phyloP scores from a whole-genome alignment of 2,329 filamentous ascomycete species.

The Ophiostoma novo-ulmi region DNA sequence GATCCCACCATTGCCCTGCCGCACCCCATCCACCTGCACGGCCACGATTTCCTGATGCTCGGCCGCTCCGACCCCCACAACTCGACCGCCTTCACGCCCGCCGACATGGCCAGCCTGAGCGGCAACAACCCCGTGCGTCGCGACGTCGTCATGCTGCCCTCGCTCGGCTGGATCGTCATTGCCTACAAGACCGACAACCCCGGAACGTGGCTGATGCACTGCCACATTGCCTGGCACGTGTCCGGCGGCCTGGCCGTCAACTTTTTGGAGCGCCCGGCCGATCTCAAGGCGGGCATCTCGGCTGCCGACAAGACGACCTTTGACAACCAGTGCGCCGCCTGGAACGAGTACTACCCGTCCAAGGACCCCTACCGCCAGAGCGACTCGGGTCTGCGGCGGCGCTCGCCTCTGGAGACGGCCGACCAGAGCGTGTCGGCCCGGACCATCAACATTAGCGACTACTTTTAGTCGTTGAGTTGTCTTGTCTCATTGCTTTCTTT shows the following conservation, averaged over 20 bases:
- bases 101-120: constrained; percentile 29
- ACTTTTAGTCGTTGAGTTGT: neutral
- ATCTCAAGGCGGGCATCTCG: constrained; percentile 20
- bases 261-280: constrained; percentile 39
- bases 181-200: constrained; percentile 47
- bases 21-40: constrained; percentile 30
- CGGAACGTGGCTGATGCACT: constrained; percentile 44
- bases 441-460: neutral
- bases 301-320: constrained; percentile 21
- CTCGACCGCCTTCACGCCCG: constrained; percentile 22
- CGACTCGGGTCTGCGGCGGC: constrained; percentile 26
- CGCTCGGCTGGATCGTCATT: constrained; percentile 41
- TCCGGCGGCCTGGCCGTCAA: constrained; percentile 45
- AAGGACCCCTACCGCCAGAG: constrained; percentile 20
- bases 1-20: constrained; percentile 21
- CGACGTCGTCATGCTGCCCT: constrained; percentile 42
- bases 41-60: constrained; percentile 32
- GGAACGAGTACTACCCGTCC: constrained; percentile 26
- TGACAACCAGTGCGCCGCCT: constrained; percentile 25
- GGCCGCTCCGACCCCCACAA: constrained; percentile 27
- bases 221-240: constrained; percentile 47
- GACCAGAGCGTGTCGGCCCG: neutral
- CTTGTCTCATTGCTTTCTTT: neutral
- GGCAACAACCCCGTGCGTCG: constrained; percentile 41
- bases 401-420: neutral